These are phyloP conservation scores for Penicillium verrucosum DNA, from an alignment of 2,329 filamentous ascomycete genomes.

Conservation along the genomic window DNA sequence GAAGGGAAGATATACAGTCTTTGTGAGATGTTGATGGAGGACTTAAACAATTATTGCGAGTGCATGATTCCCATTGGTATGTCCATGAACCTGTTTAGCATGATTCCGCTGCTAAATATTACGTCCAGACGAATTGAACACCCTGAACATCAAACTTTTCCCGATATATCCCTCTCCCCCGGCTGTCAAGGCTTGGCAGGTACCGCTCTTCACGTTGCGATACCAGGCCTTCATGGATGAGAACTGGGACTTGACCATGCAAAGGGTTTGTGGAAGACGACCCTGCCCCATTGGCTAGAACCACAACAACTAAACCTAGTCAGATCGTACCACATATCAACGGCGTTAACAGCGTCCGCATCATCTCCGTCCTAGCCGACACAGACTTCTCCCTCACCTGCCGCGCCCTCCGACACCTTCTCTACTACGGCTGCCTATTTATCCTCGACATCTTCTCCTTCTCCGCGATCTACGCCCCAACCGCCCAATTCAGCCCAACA, in stretches of 20 bases:
- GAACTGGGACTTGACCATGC: slow-evolving; percentile 55
- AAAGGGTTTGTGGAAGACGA: slow-evolving; percentile 35
- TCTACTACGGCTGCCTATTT: slow-evolving; percentile 89
- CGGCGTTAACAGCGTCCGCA: slow-evolving; percentile 82
- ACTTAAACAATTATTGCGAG: slow-evolving; percentile 94
- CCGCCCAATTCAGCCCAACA: slow-evolving; percentile 66
- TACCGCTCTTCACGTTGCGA: slow-evolving; percentile 69
- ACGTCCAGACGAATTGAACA: slow-evolving; percentile 76
- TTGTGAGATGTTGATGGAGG: slow-evolving; percentile 85
- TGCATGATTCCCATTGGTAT: slow-evolving; percentile 95
- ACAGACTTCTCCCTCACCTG: slow-evolving; percentile 83
- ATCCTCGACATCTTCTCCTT: slow-evolving; percentile 96
- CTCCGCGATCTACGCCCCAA: slow-evolving; percentile 81
- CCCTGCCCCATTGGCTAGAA: rapidly evolving
- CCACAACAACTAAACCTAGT: neutral
- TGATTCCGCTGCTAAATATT: slow-evolving; percentile 7
- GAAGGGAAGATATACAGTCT: slow-evolving; percentile 60
- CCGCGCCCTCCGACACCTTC: slow-evolving; percentile 79
- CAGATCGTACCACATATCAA: slow-evolving; percentile 82
- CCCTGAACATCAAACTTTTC: slow-evolving; percentile 94
- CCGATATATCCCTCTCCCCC: slow-evolving; percentile 75
- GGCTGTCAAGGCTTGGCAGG: slow-evolving; percentile 80
- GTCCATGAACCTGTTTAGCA: slow-evolving; percentile 28
- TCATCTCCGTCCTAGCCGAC: slow-evolving; percentile 80
- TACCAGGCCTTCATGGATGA: slow-evolving; percentile 53